These are phyloP conservation scores for Dactylonectria estremocensis DNA, from an alignment of 2,329 filamentous ascomycete species.

Conservation along the genomic window DNA sequence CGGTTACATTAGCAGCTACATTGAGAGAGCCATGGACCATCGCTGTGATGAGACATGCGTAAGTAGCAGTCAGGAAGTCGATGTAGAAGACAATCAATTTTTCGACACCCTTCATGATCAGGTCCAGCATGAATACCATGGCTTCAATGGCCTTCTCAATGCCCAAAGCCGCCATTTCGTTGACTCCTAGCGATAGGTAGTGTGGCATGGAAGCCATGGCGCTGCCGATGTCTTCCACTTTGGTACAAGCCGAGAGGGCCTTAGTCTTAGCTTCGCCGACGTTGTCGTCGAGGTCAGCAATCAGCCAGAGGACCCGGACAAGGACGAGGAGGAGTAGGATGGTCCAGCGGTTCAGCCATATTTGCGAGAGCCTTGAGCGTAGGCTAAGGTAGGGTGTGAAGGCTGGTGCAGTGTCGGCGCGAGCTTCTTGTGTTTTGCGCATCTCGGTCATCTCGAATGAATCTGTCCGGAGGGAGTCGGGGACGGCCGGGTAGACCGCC, in stretches of 20 bases:
- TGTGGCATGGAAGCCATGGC: constrained; percentile 98
- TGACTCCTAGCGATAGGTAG: constrained; percentile 91
- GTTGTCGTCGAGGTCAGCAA: constrained; percentile 80
- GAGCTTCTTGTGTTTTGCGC: constrained; percentile 50
- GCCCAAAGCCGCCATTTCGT: constrained; percentile 84
- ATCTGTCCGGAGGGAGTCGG: constrained; percentile 55
- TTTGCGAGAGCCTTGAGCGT: constrained; percentile 89
- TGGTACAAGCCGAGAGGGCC: constrained; percentile 90
- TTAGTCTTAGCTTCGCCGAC: constrained; percentile 83
- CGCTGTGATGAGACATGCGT: constrained; percentile 89
- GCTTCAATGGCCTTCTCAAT: constrained; percentile 86
- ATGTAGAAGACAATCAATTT: constrained; percentile 93
- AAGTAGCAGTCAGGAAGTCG: constrained; percentile 91
- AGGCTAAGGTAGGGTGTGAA: constrained; percentile 94
- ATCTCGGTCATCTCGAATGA: constrained; percentile 56
- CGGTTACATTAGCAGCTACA: constrained; percentile 70
- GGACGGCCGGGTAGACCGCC: constrained; percentile 55
- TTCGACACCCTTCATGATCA: constrained; percentile 87
- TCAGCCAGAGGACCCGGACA: constrained; percentile 82
- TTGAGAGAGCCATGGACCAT: constrained; percentile 85
- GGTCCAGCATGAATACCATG: constrained; percentile 82
- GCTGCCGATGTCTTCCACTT: constrained; percentile 93
- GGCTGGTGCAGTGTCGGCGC: constrained; percentile 74
- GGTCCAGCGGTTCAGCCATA: constrained; percentile 99
- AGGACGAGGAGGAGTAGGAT: constrained; percentile 90